Percentiles rank a stretch among this genome's conserved stretches.
These are phyloP conservation scores for Coelastrella sp. DNA, from an alignment of 139 green algal species.

Conservation along the genomic window DNA sequence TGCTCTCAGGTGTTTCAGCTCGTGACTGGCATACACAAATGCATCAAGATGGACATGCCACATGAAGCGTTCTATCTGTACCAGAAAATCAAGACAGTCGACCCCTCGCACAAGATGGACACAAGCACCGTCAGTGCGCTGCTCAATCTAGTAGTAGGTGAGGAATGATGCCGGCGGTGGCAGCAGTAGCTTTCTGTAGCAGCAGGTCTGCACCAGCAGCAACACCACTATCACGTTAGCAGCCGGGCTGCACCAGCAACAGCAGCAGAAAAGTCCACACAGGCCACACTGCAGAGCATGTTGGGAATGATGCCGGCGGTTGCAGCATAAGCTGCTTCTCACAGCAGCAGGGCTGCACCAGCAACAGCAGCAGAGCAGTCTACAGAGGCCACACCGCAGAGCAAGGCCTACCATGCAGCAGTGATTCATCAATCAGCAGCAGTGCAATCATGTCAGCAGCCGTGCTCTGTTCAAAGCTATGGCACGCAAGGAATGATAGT, in stretches of 20 bases:
- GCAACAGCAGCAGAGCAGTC: too few relatives aligned
- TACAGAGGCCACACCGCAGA: too few relatives aligned
- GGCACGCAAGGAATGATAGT: background rate
- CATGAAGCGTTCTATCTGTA: slow-evolving; percentile 32
- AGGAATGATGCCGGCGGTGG: background rate
- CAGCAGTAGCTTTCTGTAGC: background rate
- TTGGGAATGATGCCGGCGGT: background rate
- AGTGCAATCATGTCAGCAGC: too few relatives aligned
- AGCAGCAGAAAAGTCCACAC: too few relatives aligned
- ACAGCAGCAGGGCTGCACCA: too few relatives aligned
- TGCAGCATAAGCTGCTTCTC: too few relatives aligned
- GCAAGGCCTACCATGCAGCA: too few relatives aligned
- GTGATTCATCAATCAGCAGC: too few relatives aligned
- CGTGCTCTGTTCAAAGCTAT: too few relatives aligned
- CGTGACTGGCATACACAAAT: slow-evolving; percentile 1
- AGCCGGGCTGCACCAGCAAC: too few relatives aligned
- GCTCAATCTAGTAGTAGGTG: slow-evolving; percentile 18
- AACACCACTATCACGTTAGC: too few relatives aligned
- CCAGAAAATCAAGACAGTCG: slow-evolving; percentile 16
- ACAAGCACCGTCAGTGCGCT: background rate
- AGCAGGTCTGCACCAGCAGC: background rate
- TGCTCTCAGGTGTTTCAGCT: slow-evolving; percentile 1
- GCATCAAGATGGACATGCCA: slow-evolving; percentile 35
- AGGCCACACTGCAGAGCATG: too few relatives aligned
- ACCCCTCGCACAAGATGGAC: background rate